phyloP scores from a whole-genome alignment of 345 rosid genomes.

The Capsella bursapastoris region DNA sequence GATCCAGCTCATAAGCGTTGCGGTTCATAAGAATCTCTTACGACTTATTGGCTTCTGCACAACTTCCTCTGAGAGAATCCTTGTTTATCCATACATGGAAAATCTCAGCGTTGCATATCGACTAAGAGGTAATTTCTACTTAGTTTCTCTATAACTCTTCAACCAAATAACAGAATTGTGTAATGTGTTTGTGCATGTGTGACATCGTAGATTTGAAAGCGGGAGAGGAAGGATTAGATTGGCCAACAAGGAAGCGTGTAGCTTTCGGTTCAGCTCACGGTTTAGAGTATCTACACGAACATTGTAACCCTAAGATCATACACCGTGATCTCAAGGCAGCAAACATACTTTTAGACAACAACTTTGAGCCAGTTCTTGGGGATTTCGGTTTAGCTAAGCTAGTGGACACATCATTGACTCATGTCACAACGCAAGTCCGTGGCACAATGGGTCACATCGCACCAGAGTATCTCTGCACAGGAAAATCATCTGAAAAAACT shows the following conservation, averaged over 20 bases:
- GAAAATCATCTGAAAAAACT: constrained; percentile 83
- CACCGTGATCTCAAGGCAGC: constrained; percentile 95
- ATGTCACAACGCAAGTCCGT: constrained; percentile 86
- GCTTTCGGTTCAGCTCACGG: constrained; percentile 90
- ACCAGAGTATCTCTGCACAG: constrained; percentile 87
- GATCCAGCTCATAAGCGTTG: constrained; percentile 81
- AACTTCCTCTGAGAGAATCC: constrained; percentile 75
- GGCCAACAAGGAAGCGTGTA: constrained; percentile 79
- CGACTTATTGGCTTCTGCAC: constrained; percentile 81
- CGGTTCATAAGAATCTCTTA: constrained; percentile 84
- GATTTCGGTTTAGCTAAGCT: constrained; percentile 83
- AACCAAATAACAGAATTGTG: neutral
- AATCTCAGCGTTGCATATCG: constrained; percentile 83
- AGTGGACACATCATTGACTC: constrained; percentile 70
- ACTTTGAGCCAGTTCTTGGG: constrained; percentile 85
- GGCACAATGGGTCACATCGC: constrained; percentile 98
- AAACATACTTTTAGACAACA: constrained; percentile 76
- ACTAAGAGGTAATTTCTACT: constrained; percentile 64
- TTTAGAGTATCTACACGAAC: constrained; percentile 84
- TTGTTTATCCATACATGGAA: constrained; percentile 90
- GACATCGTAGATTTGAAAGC: constrained; percentile 60
- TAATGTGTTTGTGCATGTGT: constrained; percentile 5
- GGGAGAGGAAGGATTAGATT: constrained; percentile 76
- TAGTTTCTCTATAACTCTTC: constrained; percentile 1
- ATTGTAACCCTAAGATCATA: constrained; percentile 85